Evolutionary conservation across 106 monocot genomes (phyloP), one percentile per base, ranked within the genome.

Genomic region (Narthecium ossifragum): DNA sequence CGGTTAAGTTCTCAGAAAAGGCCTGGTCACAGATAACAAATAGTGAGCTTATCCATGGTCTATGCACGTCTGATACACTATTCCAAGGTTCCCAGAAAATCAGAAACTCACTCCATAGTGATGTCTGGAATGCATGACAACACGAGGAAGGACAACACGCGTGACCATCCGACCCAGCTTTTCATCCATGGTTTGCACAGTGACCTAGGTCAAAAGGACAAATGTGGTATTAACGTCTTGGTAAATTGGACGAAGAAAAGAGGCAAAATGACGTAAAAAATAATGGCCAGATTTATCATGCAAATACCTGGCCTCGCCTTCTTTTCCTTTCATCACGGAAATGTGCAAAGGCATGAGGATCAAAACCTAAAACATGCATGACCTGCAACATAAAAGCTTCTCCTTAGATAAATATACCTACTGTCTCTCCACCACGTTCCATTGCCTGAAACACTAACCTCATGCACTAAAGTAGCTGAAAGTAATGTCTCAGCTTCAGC

Each of bases 291-390:
- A n/a, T 6, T 27, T 26, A 27, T 61, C 17, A 17, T 30, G 40
- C 11, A 34, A 39, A 8, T 75, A 96, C 96, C 86, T 86, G 80
- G 49, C 51, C 78, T 27, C 86, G 90, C 57, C 96, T 90, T 78
- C 90, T 75, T 70, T 96, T 96, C 40, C 86, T 83, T 66, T 90
- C 96, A 76, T 96, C 86, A 31, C 96, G 80, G 62, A 96, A 96
- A 69, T 96, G 96, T 49, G 96, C 80, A 63, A 96, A 96, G 22
- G 96, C 96, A 86, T 96, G 96, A 66, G 96, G 96, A 84, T 96
- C 96, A 79, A 96, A 96, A 53, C 96, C 96, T 63, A 96, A 78
- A 79, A 96, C 96, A 96, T 96, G 96, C 90, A 96, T 96, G 70
- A 96, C 96, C 89, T 90, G 76, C 27, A 70, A 64, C 23, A n/a